A percentile compares a stretch with the other conserved stretches of the same genome.
Conservation (phyloP, 2,329 filamentous ascomycete species). For the Lecanicillium sp. region DNA sequence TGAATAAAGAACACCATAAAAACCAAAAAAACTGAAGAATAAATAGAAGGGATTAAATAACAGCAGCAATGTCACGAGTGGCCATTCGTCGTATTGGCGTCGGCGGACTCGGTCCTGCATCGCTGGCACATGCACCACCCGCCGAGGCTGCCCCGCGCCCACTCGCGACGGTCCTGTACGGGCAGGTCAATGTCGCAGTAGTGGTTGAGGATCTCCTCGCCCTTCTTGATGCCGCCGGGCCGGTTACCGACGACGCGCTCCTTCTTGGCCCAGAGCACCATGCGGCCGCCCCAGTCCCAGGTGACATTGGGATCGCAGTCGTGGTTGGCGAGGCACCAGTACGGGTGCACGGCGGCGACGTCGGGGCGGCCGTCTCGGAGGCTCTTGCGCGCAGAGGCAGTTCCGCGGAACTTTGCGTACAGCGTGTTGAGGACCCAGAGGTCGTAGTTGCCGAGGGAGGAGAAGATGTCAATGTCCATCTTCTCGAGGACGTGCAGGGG, state of each 20-base stretch:
- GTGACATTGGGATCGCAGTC: slow-evolving; percentile 91
- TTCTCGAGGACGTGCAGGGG: slow-evolving; percentile 76
- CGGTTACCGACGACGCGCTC: slow-evolving; percentile 46
- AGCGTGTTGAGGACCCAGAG: slow-evolving; percentile 86
- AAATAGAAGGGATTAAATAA: neutral
- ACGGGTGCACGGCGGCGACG: slow-evolving; percentile 85
- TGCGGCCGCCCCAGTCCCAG: slow-evolving; percentile 86
- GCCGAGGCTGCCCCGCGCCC: slow-evolving; percentile 81
- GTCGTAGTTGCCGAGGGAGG: slow-evolving; percentile 53
- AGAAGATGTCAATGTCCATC: slow-evolving; percentile 76
- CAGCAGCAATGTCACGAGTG: neutral
- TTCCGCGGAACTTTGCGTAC: slow-evolving; percentile 88
- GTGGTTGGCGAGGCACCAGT: slow-evolving; percentile 96
- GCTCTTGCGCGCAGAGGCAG: slow-evolving; percentile 78
- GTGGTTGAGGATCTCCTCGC: slow-evolving; percentile 85
- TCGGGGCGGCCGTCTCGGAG: slow-evolving; percentile 76
- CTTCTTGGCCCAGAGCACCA: slow-evolving; percentile 61
- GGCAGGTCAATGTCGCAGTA: slow-evolving; percentile 82
- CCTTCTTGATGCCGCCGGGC: slow-evolving; percentile 61
- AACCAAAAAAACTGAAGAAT: neutral
- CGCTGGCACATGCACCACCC: slow-evolving; percentile 82
- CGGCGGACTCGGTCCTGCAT: slow-evolving; percentile 62
- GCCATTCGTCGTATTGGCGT: neutral
- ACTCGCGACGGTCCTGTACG: slow-evolving; percentile 78
- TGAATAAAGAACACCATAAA: neutral